Conservation (phyloP, 2,329 filamentous ascomycete genomes). For the Coleophoma eucalyptorum region DNA sequence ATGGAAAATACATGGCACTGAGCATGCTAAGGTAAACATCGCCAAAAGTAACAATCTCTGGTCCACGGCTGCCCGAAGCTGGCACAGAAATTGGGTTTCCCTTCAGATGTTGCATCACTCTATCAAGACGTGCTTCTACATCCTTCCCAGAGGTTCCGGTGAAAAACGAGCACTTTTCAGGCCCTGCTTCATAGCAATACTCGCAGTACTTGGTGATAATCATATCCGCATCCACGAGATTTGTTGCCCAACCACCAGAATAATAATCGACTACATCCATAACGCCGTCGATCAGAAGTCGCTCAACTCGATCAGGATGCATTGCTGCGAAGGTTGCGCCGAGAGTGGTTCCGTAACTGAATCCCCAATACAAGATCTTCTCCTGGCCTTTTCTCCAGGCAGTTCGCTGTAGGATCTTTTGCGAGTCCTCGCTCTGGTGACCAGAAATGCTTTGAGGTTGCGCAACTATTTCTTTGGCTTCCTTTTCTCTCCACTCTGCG, state of each 20-base stretch:
- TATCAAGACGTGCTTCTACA: conserved; percentile 4
- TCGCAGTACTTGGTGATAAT: conserved; percentile 20
- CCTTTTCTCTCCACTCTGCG: conserved; percentile 28
- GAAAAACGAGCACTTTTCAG: conserved; percentile 17
- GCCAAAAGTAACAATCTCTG: conserved; percentile 20
- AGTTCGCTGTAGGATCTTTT: conserved; percentile 3
- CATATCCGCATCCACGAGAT: conserved; percentile 26
- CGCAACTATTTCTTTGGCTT: conserved; percentile 9
- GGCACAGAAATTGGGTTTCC: conserved; percentile 6
- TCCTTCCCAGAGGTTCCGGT: conserved; percentile 3
- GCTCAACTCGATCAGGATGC: conserved; percentile 34
- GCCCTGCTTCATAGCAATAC: conserved; percentile 27
- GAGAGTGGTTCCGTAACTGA: conserved; percentile 41
- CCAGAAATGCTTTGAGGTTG: neutral
- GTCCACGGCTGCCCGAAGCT: conserved; percentile 5
- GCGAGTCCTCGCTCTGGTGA: neutral
- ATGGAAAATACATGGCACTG: conserved; percentile 5
- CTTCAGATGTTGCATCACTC: conserved; percentile 2
- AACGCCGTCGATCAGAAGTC: conserved; percentile 28
- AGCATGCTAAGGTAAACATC: conserved; percentile 13
- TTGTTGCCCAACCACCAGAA: conserved; percentile 34
- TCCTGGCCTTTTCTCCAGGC: conserved; percentile 15
- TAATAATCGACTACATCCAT: conserved; percentile 20
- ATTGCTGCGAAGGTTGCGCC: conserved; percentile 38
- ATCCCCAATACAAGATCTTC: conserved; percentile 41